phyloP scores from a whole-genome alignment of 2,329 filamentous ascomycete genomes.

The Colletotrichum siamense region DNA sequence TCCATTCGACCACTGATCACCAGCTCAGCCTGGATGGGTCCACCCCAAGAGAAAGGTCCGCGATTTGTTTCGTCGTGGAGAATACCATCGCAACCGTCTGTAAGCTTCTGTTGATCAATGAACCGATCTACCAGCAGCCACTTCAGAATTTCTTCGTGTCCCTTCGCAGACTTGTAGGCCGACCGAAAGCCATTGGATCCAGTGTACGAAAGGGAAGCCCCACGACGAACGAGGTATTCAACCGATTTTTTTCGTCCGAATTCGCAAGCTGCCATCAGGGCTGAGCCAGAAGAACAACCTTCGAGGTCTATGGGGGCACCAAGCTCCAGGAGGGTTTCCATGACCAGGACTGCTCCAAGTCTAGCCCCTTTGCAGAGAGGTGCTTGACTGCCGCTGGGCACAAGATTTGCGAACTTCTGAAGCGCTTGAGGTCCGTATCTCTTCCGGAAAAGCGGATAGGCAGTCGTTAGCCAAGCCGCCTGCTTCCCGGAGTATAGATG shows the following conservation, averaged over 20 bases:
- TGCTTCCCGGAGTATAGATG: background rate
- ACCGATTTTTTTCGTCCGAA: background rate
- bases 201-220: background rate
- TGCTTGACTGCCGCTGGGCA: background rate
- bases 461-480: background rate
- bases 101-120: background rate
- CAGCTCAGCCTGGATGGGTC: background rate
- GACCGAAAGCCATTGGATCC: background rate
- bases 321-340: background rate
- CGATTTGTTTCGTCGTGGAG: rapidly evolving
- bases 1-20: background rate
- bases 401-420: background rate
- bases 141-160: background rate
- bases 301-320: background rate
- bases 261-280: background rate
- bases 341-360: background rate
- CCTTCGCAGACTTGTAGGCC: background rate
- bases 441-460: background rate
- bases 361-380: background rate
- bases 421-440: background rate
- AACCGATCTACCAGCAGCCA: background rate
- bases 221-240: background rate
- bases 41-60: background rate
- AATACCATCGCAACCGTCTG: background rate
- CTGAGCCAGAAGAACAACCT: background rate